Base-by-base conservation (phyloP, 805 yeast species). In the Yarrowia hollandica region DNA sequence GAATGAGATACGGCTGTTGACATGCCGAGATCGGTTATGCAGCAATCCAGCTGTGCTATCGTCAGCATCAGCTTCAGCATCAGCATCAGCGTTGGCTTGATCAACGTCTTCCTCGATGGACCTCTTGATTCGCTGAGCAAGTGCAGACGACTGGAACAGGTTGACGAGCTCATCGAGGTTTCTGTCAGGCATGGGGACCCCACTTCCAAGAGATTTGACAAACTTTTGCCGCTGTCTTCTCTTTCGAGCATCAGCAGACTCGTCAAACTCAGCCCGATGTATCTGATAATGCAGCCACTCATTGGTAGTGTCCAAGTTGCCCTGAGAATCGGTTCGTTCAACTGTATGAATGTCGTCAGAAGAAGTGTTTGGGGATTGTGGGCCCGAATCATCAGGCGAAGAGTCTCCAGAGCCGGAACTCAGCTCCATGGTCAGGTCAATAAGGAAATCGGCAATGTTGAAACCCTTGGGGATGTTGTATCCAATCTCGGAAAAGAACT, bases 361-460 rank as follows among this genome's bases (percentile, higher is more conserved):
- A 12, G 50, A 21, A 19, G 59, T 35, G 8, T 37, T 11, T 4
- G 59, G 30, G 1, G 52, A 15, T 2, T 38, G 39, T 2, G 28
- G 30, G 5, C 33, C 31, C 5, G 55, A 42, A 3, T 44, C 60
- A 7, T 59, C 62, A 12, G 21, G 50, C 10, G 42, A 44, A 5
- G 61, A 42, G 21, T 25, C 19, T 9, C 41, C 59, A 2, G 62
- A 63, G 55, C 22, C 42, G 26, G 52, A 48, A 11, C 65, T 60
- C 8, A 77, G 74, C 39, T 83, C 85, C 70, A 90, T 89, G 0
- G 97, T 91, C 34, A 94, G 81, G 69, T 94, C 99, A 62, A 94
- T 88, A 69, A 92, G 75, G 68, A 83, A 94, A 70, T 94, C 99
- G 1, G 98, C 99, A 66, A 94, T 82, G 68, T 94, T 94, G 70